Percentiles rank a stretch among this genome's conserved stretches.
These are phyloP conservation scores for Musa troglodytarum DNA, from an alignment of 176 grass and related monocot genomes.

Conservation along the genomic window DNA sequence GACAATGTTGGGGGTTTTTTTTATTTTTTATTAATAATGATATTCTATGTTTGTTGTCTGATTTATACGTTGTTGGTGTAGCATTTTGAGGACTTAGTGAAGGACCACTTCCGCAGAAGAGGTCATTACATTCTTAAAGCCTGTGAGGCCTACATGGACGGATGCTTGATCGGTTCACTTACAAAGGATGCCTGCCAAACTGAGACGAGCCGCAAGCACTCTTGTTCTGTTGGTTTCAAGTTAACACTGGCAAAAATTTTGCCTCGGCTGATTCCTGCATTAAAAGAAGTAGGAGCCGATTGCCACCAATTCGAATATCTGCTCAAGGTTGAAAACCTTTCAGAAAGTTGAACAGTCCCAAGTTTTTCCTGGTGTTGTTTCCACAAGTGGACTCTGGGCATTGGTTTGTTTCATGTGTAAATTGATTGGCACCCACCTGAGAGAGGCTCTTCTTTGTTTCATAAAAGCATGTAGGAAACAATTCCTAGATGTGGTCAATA, in stretches of 20 bases:
- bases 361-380: neutral
- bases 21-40: neutral
- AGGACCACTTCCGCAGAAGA: constrained; percentile 53
- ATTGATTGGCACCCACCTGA: neutral
- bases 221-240: constrained; percentile 85
- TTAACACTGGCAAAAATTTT: constrained; percentile 79
- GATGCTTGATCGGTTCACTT: constrained; percentile 64
- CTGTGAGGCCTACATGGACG: constrained; percentile 81
- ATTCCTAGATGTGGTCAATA: neutral
- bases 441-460: neutral
- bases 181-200: constrained; percentile 54
- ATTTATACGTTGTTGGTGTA: constrained; percentile 24
- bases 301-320: constrained; percentile 67
- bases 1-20: too few relatives aligned
- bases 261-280: constrained; percentile 49
- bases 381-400: neutral
- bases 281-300: constrained; percentile 50
- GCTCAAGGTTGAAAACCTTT: constrained; percentile 8
- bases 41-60: neutral
- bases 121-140: constrained; percentile 85
- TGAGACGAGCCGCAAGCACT: constrained; percentile 49
- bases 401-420: neutral
- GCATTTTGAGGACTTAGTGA: constrained; percentile 92
- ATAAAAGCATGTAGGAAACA: constrained; percentile 12
- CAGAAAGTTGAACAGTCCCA: constrained; percentile 34